These are phyloP conservation scores for Davidsoniella virescens DNA, from an alignment of 2,329 filamentous ascomycete genomes.

Conservation along the genomic window DNA sequence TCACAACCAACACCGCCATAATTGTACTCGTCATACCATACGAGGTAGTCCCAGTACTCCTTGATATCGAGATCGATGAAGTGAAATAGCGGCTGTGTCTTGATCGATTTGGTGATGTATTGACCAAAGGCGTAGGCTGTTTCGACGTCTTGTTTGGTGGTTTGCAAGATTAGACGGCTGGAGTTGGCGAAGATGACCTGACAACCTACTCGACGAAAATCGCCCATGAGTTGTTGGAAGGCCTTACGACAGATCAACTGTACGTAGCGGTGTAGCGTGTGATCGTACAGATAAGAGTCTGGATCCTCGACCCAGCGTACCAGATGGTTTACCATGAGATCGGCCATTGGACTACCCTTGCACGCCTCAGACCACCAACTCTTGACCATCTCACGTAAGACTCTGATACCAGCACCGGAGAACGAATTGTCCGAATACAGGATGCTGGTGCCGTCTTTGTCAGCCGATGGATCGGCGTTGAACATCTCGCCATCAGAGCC, in stretches of 20 bases:
- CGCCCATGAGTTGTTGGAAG: conserved; percentile 89
- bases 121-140: conserved; percentile 95
- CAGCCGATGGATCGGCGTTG: conserved; percentile 54
- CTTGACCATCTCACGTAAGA: conserved; percentile 95
- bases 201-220: conserved; percentile 88
- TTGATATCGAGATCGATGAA: conserved; percentile 96
- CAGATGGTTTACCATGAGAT: conserved; percentile 92
- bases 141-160: conserved; percentile 87
- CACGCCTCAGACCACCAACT: conserved; percentile 95
- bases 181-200: conserved; percentile 91
- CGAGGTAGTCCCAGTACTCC: conserved; percentile 97
- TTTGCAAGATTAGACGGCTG: conserved; percentile 80
- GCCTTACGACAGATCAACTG: conserved; percentile 98
- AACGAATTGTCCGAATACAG: conserved; percentile 45
- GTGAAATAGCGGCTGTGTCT: conserved; percentile 85
- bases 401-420: conserved; percentile 74
- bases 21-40: conserved; percentile 99
- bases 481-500: conserved; percentile 75
- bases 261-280: conserved; percentile 87
- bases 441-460: conserved; percentile 21
- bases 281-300: conserved; percentile 87
- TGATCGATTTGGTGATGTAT: conserved; percentile 96
- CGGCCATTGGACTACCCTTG: conserved; percentile 80
- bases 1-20: conserved; percentile 88
- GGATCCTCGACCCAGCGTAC: conserved; percentile 95